phyloP scores from a whole-genome alignment of 371 early-diverging fungal species.

The Rhizopus microsporus region DNA sequence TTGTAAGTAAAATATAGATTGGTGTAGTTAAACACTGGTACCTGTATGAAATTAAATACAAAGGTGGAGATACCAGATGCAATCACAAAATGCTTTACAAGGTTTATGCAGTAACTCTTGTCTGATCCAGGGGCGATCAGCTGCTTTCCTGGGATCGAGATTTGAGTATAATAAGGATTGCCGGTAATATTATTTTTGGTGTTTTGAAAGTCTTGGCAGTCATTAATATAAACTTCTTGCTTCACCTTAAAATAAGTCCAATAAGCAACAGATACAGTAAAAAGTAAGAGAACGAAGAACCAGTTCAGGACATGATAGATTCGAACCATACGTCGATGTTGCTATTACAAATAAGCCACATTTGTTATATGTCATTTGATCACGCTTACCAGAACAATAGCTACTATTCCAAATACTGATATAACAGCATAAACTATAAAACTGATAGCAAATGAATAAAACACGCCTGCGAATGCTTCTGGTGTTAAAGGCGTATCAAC shows the following conservation, averaged over 20 bases:
- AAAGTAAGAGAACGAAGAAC: constrained; percentile 37
- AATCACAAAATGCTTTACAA: constrained; percentile 27
- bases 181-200: constrained; percentile 13
- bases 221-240: constrained; percentile 32
- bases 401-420: constrained; percentile 22
- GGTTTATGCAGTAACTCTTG: constrained; percentile 30
- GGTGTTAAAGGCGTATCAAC: constrained; percentile 28
- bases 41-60: constrained; percentile 39
- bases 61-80: constrained; percentile 32
- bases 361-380: neutral
- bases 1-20: neutral
- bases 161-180: constrained; percentile 21
- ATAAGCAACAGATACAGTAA: constrained; percentile 31
- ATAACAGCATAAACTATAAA: constrained; percentile 25
- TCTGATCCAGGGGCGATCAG: constrained; percentile 40
- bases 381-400: constrained; percentile 23
- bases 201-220: constrained; percentile 33
- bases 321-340: constrained; percentile 32
- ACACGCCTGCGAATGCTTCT: constrained; percentile 29
- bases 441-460: constrained; percentile 20
- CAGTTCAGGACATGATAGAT: constrained; percentile 42
- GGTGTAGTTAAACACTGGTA: constrained; percentile 13
- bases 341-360: constrained; percentile 14
- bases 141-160: constrained; percentile 29
- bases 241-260: constrained; percentile 44